Base-by-base conservation (phyloP, 192 early-diverging fungal species). In the Rhizoclosmatium sp. region DNA sequence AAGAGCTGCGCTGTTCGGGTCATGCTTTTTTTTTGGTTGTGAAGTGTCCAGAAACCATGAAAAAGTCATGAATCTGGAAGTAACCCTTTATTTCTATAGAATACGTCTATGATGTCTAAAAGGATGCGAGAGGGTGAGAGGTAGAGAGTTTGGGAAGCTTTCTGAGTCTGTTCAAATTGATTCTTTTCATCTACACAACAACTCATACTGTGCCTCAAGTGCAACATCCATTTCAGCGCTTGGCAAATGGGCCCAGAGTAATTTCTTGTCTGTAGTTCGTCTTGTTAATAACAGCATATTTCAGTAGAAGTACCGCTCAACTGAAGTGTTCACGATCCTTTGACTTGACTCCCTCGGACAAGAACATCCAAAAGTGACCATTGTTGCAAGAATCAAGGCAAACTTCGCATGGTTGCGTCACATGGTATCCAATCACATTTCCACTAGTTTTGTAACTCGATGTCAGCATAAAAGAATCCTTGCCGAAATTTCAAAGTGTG, bases 341-440 rank as follows among this genome's bases (percentile, higher is more conserved):
- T 7, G 79, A 74, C 41, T 58, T 65, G 49, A 80, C 79, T 39
- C 79, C 79, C 9, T 80, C 79, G 5, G 71, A 75, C 49, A 80
- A 65, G 79, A 80, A 98, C 97, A 98, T 98, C 95, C 95, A 98
- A 83, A 97, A 96, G 76, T 99, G 96, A 0, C 97, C 97, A 82
- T 99, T 99, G 85, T 99, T 96, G 80, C 94, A 94, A 39, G 95
- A 90, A 58, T 94, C 92, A 54, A 99, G 86, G 76, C 97, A 99
- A 12, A 88, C 85, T 47, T 91, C 84, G 79, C 97, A 99, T 0
- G 89, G 94, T 71, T 92, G 91, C 3, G 92, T 92, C 4, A 95
- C 93, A 82, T 95, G 93, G 78, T 95, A 95, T 2, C 94, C 94
- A 46, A 94, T 84, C 7, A 91, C 90, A 67, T 91, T 91, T 42